Base-by-base conservation (phyloP, 208 protist species). In the Acanthamoeba triangularis region DNA sequence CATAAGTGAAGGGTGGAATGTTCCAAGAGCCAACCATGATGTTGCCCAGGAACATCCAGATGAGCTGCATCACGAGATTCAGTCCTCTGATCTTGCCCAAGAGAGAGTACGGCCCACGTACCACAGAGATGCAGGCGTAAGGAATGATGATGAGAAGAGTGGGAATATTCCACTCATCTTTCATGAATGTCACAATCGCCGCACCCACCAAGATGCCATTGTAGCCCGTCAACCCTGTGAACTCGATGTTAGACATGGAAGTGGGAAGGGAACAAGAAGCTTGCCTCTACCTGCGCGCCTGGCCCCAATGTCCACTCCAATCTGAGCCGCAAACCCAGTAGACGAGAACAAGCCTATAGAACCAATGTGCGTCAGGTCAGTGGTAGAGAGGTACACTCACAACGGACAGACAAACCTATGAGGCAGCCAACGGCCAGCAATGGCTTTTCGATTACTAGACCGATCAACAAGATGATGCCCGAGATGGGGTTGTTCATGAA, bases 401-500 rank as follows among this genome's bases (percentile, higher is more conserved):
- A 4, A 20, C 3, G 16, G 23, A n/a, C 23, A 20, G 23, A 47
- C n/a, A n/a, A n/a, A 88, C 80, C 49, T 47, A 88, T 61, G 7
- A 88, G 35, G 41, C 80, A 52, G n/a, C 80, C 41, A 20, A 88
- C 80, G 0, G 47, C 80, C 80, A 88, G n/a, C 13, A 63, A 28
- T 10, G 80, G 47, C 41, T 88, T 61, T 30, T 88, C 80, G 0
- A 88, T 61, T 2, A 88, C 10, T 0, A 88, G n/a, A 25, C 80
- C 80, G 0, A 88, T 88, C 23, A 88, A 33, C 35, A 88, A 59
- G 47, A 88, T 10, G 20, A 88, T 6, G 8, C 80, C 80, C 7
- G 80, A n/a, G 80, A 88, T 59, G 25, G 80, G 80, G 35, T 88
- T 88, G 80, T 88, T 88, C 47, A 61, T 88, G 80, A 88, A 88